These are phyloP conservation scores for Kwoniella botswanensis DNA, from an alignment of 768 basidiomycete species.

Conservation along the genomic window DNA sequence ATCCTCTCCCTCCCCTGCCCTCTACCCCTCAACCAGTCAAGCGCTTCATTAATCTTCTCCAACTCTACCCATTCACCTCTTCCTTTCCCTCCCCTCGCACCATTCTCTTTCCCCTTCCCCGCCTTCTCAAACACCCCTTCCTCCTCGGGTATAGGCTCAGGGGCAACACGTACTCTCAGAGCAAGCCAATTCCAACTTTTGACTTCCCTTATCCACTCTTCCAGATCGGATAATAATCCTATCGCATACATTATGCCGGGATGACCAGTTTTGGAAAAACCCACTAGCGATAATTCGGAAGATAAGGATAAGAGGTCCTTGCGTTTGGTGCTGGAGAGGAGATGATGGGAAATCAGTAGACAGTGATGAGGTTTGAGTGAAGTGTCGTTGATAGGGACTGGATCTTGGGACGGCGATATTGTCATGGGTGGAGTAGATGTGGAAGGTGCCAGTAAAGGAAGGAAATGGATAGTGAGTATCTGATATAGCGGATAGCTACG, in stretches of 20 bases:
- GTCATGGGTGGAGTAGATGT: not conserved
- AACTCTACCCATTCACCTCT: slow-evolving; percentile 67
- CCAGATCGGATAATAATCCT: slow-evolving; percentile 64
- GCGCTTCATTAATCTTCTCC: slow-evolving; percentile 71
- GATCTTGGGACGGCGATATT: not conserved
- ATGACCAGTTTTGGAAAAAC: slow-evolving; percentile 77
- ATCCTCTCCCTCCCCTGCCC: slow-evolving; percentile 62
- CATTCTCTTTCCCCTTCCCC: slow-evolving; percentile 21
- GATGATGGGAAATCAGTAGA: slow-evolving; percentile 75
- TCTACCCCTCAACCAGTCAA: slow-evolving; percentile 69
- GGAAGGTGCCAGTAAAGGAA: slow-evolving; percentile 62
- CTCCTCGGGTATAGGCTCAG: slow-evolving; percentile 14
- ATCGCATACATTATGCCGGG: slow-evolving; percentile 78
- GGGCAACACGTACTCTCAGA: slow-evolving; percentile 65
- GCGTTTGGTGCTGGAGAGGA: slow-evolving; percentile 62
- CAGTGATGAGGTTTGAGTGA: slow-evolving; percentile 62
- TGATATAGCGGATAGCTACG: slow-evolving; percentile 69
- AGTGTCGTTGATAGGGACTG: not conserved
- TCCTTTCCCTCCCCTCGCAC: slow-evolving; percentile 31
- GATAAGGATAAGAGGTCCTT: slow-evolving; percentile 67
- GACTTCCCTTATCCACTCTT: slow-evolving; percentile 70
- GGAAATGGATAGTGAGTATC: slow-evolving; percentile 65
- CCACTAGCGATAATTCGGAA: slow-evolving; percentile 64
- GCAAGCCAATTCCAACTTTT: slow-evolving; percentile 82
- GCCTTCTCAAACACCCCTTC: not conserved